phyloP scores from a whole-genome alignment of 164 flowering plant species.

The Protea cynaroides region DNA sequence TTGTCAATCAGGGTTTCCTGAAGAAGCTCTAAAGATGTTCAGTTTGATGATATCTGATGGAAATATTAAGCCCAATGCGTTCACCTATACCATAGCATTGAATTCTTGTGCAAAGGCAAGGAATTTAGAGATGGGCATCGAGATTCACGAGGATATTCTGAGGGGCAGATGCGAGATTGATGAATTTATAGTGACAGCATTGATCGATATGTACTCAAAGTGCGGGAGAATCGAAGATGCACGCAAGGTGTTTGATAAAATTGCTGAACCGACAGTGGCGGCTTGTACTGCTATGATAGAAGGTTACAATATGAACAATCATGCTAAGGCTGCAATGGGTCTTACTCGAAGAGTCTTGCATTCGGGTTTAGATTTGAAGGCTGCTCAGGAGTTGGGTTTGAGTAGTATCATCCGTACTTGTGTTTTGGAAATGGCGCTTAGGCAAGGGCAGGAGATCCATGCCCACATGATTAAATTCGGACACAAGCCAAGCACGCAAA shows the following conservation, averaged over 20 bases:
- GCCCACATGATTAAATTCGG: conserved; percentile 23
- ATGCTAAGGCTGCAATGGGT: conserved; percentile 15
- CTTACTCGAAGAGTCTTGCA: conserved; percentile 15
- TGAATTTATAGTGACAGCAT: conserved; percentile 17
- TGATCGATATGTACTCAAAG: conserved; percentile 27
- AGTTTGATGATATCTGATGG: conserved; percentile 11
- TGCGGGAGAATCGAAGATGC: conserved; percentile 22
- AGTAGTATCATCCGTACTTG: conserved; percentile 21
- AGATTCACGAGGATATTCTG: conserved; percentile 14
- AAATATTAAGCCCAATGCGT: conserved; percentile 7
- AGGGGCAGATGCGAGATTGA: conserved; percentile 12
- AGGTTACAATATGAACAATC: conserved; percentile 20
- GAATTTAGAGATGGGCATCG: conserved; percentile 14
- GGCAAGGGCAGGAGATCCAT: conserved; percentile 31
- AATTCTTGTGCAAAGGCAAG: conserved; percentile 12
- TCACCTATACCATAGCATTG: conserved; percentile 16
- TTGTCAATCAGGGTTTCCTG: conserved; percentile 10
- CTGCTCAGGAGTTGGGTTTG: conserved; percentile 23
- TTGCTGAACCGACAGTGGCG: conserved; percentile 11
- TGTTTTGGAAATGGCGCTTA: conserved; percentile 10
- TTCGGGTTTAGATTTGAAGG: conserved; percentile 6
- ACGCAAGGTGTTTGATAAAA: conserved; percentile 17
- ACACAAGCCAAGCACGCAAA: conserved; percentile 11
- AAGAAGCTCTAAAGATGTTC: conserved; percentile 10
- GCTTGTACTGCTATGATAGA: conserved; percentile 27